These are phyloP conservation scores for Suillus variegatus DNA, from an alignment of 768 basidiomycete genomes.

Conservation along the genomic window DNA sequence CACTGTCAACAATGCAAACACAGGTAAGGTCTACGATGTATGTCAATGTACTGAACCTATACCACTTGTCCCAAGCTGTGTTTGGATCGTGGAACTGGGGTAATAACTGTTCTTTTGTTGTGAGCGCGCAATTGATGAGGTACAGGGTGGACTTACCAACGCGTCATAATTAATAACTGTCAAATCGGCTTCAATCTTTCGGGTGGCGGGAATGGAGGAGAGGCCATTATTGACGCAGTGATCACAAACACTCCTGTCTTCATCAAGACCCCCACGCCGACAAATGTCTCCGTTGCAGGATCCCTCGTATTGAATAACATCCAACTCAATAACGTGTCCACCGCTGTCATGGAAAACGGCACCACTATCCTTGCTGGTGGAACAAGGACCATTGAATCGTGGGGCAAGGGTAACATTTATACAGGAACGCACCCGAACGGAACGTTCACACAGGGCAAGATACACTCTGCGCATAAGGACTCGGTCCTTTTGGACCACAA, in stretches of 20 bases:
- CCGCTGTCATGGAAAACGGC: constrained; percentile 49
- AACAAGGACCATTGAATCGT: constrained; percentile 41
- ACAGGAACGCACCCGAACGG: constrained; percentile 45
- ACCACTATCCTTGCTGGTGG: constrained; percentile 58
- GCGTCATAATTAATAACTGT: constrained; percentile 31
- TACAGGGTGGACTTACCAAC: constrained; percentile 37
- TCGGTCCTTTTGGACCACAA: constrained; percentile 50
- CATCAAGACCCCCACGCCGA: constrained; percentile 26
- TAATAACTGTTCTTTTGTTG: constrained; percentile 9
- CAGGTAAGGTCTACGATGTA: constrained; percentile 13
- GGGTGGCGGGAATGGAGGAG: constrained; percentile 29
- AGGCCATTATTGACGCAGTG: constrained; percentile 34
- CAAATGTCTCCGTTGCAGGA: constrained; percentile 26
- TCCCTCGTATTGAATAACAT: constrained; percentile 38
- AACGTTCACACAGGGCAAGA: constrained; percentile 49
- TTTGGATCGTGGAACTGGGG: constrained; percentile 34
- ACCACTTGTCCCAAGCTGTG: constrained; percentile 19
- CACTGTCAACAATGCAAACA: constrained; percentile 52
- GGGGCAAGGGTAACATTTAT: constrained; percentile 55
- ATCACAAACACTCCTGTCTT: constrained; percentile 35
- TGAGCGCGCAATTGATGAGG: background rate
- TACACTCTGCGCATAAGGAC: constrained; percentile 51
- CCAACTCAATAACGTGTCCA: constrained; percentile 29
- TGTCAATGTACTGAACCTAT: background rate
- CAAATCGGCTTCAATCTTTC: constrained; percentile 31